Evolutionary conservation across 208 protist genomes (phyloP), one percentile per base, ranked within the genome.

Genomic region (Borovskyia barvae): DNA sequence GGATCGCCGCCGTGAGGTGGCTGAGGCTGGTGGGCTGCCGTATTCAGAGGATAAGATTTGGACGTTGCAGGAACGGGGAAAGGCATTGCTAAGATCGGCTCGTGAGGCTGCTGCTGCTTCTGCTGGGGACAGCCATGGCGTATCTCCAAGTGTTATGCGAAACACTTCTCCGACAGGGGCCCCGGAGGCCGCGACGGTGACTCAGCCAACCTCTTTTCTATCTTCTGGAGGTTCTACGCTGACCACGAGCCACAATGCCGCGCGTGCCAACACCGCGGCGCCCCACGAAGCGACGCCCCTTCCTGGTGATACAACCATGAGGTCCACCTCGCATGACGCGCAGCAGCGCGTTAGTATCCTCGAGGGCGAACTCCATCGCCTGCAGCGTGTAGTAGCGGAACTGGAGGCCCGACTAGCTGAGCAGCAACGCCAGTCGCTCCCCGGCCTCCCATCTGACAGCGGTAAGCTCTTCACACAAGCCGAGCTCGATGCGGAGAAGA

Each of bases 41-140:
- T 65, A 73, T 35, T 54, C 61, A 20, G 37, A 54, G 5, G 73
- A 52, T 22, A 64, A 81, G 39, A 48, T 48, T 7, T 52, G 41
- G 7, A 53, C 58, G 5, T n/a, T 82, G 42, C 51, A 82, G 57
- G 72, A 75, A 20, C 67, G 73, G 12, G 83, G 77, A 1, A 52
- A 47, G 36, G 63, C 65, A 37, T 47, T 90, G 33, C 64, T 86
- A 39, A 54, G 73, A n/a, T 41, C 62, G 20, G 59, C 66, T 28
- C 56, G 68, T 5, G 76, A 72, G 12, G 73, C 72, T 35, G 65
- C 49, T 5, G 76, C 42, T 14, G 64, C 67, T 1, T 57, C 56
- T 22, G 41, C 39, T 2, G 49, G 54, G 19, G n/a, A n/a, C n/a
- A n/a, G n/a, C n/a, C n/a, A n/a, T n/a, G n/a, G n/a, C n/a, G n/a